Evolutionary conservation across 306 rosid genomes (phyloP), one percentile per base, ranked within the genome.

Genomic region (Sicyos edulis): DNA sequence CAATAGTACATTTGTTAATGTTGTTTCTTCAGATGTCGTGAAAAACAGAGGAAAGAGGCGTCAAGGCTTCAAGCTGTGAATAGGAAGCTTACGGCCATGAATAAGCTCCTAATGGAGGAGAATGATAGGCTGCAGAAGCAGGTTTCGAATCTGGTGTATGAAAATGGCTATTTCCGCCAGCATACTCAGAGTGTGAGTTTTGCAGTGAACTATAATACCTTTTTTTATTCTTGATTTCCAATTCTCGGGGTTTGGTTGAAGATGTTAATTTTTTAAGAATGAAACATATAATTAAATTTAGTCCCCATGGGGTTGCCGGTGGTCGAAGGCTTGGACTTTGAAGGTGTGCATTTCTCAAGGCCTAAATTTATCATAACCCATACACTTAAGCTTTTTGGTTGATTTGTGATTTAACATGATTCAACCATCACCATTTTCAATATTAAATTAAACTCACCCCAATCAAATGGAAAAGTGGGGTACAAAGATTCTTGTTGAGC

Each of bases 91-190:
- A 90, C 89, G 37, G 96, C 98, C 17, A 92, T 92, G 98, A 92
- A 92, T 72, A 92, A 90, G 95, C 92, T 92, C 66, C 82, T 92
- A 53, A 92, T 92, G 98, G 98, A 92, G 85, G 98, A 92, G 80
- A 92, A 88, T 68, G 98, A 92, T 84, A 82, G 98, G 96, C 83
- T 92, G 91, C 98, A 92, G 88, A 92, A 92, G 87, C 98, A 92
- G 77, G 98, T 92, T 72, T 92, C 98, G 42, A 96, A 92, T 2
- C 74, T 92, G 82, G 98, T 92, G 76, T 90, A 92, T 71, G 98
- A 92, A 58, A 92, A 92, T 88, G 92, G 98, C 20, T 92, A 85
- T 80, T 90, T 92, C 81, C 98, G 98, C 75, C 98, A 90, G 81
- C 95, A 90, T 77, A 85, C 91, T 52, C 96, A 85, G 53, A 87